A percentile compares a stretch with the other conserved stretches of the same genome.
phyloP scores from a whole-genome alignment of 140 eudicot genomes.

The Cichorium intybus region DNA sequence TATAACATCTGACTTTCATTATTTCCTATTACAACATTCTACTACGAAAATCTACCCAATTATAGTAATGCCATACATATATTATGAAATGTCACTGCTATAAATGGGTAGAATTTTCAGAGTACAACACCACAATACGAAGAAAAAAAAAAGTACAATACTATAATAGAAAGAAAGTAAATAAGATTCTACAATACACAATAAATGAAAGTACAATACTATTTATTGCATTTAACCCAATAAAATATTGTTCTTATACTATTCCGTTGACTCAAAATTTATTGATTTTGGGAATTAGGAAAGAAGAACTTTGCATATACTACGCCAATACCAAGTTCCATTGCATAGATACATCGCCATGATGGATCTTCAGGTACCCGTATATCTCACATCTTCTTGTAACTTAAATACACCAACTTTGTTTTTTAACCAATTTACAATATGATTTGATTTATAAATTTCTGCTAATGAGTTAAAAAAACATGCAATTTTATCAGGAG shows the following conservation, averaged over 20 bases:
- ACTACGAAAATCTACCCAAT: too few species aligned
- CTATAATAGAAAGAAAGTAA: too few species aligned
- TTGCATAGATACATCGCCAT: conserved; percentile 74
- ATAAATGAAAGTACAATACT: too few species aligned
- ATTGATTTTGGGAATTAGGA: conserved; percentile 38
- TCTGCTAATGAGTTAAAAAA: background rate
- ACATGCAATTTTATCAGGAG: conserved; percentile 35
- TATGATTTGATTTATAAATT: background rate
- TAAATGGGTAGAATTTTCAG: too few species aligned
- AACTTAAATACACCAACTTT: background rate
- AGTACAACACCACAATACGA: too few species aligned
- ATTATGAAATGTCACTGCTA: too few species aligned
- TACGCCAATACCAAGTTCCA: conserved; percentile 78
- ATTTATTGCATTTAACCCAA: background rate
- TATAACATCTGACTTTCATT: too few species aligned
- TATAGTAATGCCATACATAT: too few species aligned
- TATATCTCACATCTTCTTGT: background rate
- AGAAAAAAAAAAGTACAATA: too few species aligned
- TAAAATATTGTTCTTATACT: background rate
- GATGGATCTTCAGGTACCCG: conserved; percentile 89
- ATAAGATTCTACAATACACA: too few species aligned
- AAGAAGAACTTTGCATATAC: conserved; percentile 53
- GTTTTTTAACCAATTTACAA: background rate
- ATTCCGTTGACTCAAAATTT: background rate
- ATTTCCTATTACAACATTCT: too few species aligned